Evolutionary conservation across 2,329 filamentous ascomycete genomes (phyloP).

Genomic region (Ustilaginoidea virens): DNA sequence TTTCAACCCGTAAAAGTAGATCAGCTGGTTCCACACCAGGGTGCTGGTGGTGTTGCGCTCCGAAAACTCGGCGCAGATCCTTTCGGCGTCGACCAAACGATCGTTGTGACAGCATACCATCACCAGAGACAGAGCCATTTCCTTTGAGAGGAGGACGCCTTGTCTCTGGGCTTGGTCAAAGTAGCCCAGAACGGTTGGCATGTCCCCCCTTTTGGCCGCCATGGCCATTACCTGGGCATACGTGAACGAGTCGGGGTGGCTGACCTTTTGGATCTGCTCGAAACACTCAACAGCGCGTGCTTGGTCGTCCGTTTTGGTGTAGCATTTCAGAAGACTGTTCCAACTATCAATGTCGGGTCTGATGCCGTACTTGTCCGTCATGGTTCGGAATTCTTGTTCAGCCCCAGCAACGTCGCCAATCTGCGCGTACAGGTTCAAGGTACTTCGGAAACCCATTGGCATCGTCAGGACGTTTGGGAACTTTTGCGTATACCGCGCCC

Average conservation of each 20-base stretch:
- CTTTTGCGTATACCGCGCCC: slow-evolving; percentile 23
- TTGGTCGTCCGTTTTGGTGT: slow-evolving; percentile 50
- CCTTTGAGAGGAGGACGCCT: slow-evolving; percentile 31
- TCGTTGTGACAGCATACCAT: slow-evolving; percentile 42
- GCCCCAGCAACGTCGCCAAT: slow-evolving; percentile 48
- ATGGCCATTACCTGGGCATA: slow-evolving; percentile 64
- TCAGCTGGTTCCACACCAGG: slow-evolving; percentile 63
- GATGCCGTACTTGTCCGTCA: slow-evolving; percentile 38
- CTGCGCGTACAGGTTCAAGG: slow-evolving; percentile 58
- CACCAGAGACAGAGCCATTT: slow-evolving; percentile 51
- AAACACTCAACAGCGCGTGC: slow-evolving; percentile 51
- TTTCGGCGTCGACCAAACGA: slow-evolving; percentile 19
- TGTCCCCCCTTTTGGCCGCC: slow-evolving; percentile 55
- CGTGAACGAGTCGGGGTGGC: slow-evolving; percentile 44
- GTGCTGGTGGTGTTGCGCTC: slow-evolving; percentile 35
- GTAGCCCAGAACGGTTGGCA: slow-evolving; percentile 51
- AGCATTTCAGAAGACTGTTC: slow-evolving; percentile 64
- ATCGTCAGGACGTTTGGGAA: slow-evolving; percentile 19
- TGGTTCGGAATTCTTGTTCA: slow-evolving; percentile 44
- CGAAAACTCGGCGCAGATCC: slow-evolving; percentile 33
- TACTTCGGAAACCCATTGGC: slow-evolving; percentile 31
- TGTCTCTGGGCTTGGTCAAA: slow-evolving; percentile 45
- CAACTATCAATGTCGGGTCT: slow-evolving; percentile 46
- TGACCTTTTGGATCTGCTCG: slow-evolving; percentile 33
- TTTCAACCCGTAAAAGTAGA: slow-evolving; percentile 51